Evolutionary conservation across 73 alveolate species (phyloP), one percentile per base, ranked within the genome.

Genomic region (Blepharisma stoltei): DNA sequence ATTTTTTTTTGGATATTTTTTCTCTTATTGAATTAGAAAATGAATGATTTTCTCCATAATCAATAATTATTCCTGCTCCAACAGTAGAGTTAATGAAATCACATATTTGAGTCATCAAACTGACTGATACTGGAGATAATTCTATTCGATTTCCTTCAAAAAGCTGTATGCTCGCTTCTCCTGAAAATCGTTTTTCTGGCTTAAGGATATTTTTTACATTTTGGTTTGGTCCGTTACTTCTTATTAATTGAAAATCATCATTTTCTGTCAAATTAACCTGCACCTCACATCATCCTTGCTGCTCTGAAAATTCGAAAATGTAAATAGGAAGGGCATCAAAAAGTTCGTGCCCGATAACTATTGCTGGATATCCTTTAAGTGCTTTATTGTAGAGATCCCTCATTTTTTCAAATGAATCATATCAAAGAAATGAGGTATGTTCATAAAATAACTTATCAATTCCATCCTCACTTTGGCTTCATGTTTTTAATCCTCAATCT

Each of bases 301-400:
- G 66, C 54, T 78, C 65, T 38, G 71, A 69, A n/a, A 14, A 69
- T 44, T 69, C 65, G 73, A 92, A 92, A 75, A 83, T 78, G 76
- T 92, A 81, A 14, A 90, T 77, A 6, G 98, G 96, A 6, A 92
- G 85, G 32, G 98, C 98, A 90, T 92, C 98, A 81, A 86, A 92
- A 48, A 92, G 83, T 67, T 92, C 98, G 81, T 92, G 98, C 6
- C 96, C 98, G n/a, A 92, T 23, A 52, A 92, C 73, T 14, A 92
- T 49, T 50, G 85, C 83, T 5, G 98, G 98, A 21, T 81, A 65
- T 71, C 78, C 71, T 55, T 69, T 27, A 50, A 53, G 27, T 43
- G 11, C 46, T 49, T 47, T 41, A 41, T 43, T 32, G 44, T 50
- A 8, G 53, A 54, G 27, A 55, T 49, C 18, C 54, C 45, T 60